A percentile compares a stretch with the other conserved stretches of the same genome.
Conservation (phyloP, 164 flowering plant genomes). For the Umbellularia californica region DNA sequence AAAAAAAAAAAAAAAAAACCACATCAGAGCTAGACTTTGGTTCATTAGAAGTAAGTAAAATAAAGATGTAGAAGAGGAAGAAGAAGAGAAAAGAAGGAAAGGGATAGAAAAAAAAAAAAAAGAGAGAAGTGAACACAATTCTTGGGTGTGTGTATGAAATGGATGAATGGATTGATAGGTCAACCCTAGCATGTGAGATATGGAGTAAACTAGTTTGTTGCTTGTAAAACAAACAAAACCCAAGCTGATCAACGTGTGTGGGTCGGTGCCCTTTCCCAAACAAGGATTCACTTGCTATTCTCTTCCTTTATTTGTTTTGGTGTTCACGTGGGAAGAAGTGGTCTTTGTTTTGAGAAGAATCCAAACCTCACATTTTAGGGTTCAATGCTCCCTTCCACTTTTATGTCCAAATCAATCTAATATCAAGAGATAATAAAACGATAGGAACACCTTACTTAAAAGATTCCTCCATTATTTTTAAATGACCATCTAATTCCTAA, state of each 20-base stretch:
- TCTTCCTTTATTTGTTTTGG: background rate
- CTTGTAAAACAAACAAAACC: conserved; percentile 4
- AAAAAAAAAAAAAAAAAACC: background rate
- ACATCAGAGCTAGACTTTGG: background rate
- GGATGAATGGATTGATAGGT: conserved; percentile 15
- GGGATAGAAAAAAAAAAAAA: conserved; percentile 1
- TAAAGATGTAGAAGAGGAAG: conserved; percentile 11
- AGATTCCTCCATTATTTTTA: conserved; percentile 32
- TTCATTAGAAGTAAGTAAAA: background rate
- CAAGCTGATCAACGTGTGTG: background rate
- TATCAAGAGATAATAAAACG: conserved; percentile 21
- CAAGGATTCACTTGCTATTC: background rate
- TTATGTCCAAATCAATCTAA: conserved; percentile 24
- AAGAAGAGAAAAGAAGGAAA: conserved; percentile 7
- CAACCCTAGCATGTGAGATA: conserved; percentile 53
- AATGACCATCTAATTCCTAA: conserved; percentile 19
- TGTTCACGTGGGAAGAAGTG: conserved; percentile 27
- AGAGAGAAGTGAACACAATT: background rate
- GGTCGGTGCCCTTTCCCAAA: conserved; percentile 11
- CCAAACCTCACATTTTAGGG: background rate
- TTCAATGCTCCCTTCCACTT: conserved; percentile 7
- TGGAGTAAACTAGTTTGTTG: conserved; percentile 26
- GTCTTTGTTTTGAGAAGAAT: background rate
- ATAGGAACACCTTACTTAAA: conserved; percentile 25
- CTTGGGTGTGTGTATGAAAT: background rate